Percentiles rank a stretch among this genome's conserved stretches.
Conservation (phyloP, 805 yeast genomes). For the Starmerella scarabaei region DNA sequence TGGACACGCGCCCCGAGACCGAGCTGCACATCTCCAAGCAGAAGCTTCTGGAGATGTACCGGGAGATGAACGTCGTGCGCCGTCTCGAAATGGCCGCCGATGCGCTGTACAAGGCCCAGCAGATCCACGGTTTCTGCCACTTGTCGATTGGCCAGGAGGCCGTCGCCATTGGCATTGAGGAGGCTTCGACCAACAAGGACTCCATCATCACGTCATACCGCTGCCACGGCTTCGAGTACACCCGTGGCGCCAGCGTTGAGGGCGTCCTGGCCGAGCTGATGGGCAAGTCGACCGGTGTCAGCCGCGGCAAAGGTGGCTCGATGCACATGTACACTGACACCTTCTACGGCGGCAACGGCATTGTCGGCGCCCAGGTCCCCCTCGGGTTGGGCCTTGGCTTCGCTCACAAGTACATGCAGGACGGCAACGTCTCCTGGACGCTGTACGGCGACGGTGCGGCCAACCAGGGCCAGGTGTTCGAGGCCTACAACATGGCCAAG, state of each 20-base stretch:
- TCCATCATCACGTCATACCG: constrained; percentile 92
- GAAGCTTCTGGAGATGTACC: constrained; percentile 79
- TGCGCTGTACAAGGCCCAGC: constrained; percentile 94
- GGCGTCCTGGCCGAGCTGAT: constrained; percentile 87
- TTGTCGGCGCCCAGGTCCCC: constrained; percentile 98
- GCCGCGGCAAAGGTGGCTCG: constrained; percentile 98
- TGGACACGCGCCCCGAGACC: constrained; percentile 52
- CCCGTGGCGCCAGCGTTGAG: constrained; percentile 89
- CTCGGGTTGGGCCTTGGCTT: constrained; percentile 97
- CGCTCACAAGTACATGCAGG: constrained; percentile 88
- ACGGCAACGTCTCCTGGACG: constrained; percentile 56
- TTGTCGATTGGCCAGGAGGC: constrained; percentile 98
- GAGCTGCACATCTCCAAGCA: constrained; percentile 68
- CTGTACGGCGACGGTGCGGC: constrained; percentile 99
- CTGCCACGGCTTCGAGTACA: constrained; percentile 96
- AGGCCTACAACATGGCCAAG: constrained; percentile 97
- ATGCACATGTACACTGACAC: constrained; percentile 97
- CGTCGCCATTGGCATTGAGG: constrained; percentile 95
- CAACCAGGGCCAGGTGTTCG: constrained; percentile 98
- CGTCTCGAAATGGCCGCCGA: constrained; percentile 99
- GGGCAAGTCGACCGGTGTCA: constrained; percentile 92
- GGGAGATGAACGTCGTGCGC: constrained; percentile 78
- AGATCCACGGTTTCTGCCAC: constrained; percentile 98
- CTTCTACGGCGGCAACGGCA: constrained; percentile 98
- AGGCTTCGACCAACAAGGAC: constrained; percentile 76